These are phyloP conservation scores for Candida montana DNA, from an alignment of 805 yeast genomes.

Conservation along the genomic window DNA sequence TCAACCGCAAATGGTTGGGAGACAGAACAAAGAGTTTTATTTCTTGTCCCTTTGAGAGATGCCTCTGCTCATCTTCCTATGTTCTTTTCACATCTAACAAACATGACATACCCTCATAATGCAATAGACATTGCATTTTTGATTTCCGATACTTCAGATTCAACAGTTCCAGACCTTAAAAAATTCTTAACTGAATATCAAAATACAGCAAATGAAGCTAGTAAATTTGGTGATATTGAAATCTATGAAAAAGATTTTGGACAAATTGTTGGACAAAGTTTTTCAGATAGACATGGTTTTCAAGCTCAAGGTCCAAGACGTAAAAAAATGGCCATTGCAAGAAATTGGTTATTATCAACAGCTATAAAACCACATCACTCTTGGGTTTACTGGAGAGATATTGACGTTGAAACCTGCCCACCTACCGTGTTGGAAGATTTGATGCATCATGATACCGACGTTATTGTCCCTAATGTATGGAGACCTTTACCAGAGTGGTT, in stretches of 20 bases:
- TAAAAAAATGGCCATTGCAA: slow-evolving; percentile 90
- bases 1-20: slow-evolving; percentile 79
- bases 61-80: slow-evolving; percentile 86
- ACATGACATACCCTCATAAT: slow-evolving; percentile 82
- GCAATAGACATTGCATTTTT: slow-evolving; percentile 78
- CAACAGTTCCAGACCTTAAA: slow-evolving; percentile 68
- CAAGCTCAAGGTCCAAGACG: slow-evolving; percentile 95
- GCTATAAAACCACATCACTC: slow-evolving; percentile 90
- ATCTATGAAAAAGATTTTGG: slow-evolving; percentile 92
- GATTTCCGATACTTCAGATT: slow-evolving; percentile 86
- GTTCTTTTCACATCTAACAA: slow-evolving; percentile 78
- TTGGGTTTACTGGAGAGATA: slow-evolving; percentile 97
- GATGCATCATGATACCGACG: slow-evolving; percentile 88
- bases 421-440: slow-evolving; percentile 81
- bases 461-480: slow-evolving; percentile 94
- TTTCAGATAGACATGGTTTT: slow-evolving; percentile 90
- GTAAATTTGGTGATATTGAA: slow-evolving; percentile 78
- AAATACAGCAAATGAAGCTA: slow-evolving; percentile 50
- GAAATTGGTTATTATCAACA: slow-evolving; percentile 88
- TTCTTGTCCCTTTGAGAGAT: slow-evolving; percentile 87
- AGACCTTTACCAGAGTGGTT: slow-evolving; percentile 84
- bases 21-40: slow-evolving; percentile 67
- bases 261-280: slow-evolving; percentile 87
- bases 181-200: slow-evolving; percentile 58
- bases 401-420: slow-evolving; percentile 91